A percentile compares a stretch with the other conserved stretches of the same genome.
Evolutionary conservation across 2,329 filamentous ascomycete genomes (phyloP).

Genomic region (Onygenales sp.): DNA sequence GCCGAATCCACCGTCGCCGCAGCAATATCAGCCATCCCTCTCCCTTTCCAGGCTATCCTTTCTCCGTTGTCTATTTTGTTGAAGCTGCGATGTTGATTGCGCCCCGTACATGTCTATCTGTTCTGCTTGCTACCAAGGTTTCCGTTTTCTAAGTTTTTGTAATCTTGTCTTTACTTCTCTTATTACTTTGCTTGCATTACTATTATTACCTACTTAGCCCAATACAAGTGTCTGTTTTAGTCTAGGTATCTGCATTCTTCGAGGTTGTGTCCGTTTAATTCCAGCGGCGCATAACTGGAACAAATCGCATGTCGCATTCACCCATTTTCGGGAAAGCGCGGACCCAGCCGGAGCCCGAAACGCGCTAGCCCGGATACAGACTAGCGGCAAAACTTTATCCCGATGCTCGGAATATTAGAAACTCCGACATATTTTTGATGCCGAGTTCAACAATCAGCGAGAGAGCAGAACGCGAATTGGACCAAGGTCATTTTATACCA

Average conservation of each 20-base stretch:
- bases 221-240: not conserved
- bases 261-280: too few relatives aligned
- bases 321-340: constrained; percentile 1
- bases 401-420: not conserved
- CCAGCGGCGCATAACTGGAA: too few relatives aligned
- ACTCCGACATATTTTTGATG: not conserved
- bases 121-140: not conserved
- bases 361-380: not conserved
- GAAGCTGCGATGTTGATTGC: not conserved
- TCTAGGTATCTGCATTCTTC: too few relatives aligned
- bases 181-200: not conserved
- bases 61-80: not conserved
- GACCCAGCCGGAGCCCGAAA: not conserved
- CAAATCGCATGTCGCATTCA: not conserved
- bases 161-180: not conserved
- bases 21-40: not conserved
- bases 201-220: not conserved
- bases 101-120: not conserved
- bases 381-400: not conserved
- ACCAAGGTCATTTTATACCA: too few relatives aligned
- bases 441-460: not conserved
- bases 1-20: too few relatives aligned
- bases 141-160: not conserved
- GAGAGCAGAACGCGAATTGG: not conserved
- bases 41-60: not conserved